Base-by-base conservation (phyloP, 805 yeast species). In the Candida quercuum region DNA sequence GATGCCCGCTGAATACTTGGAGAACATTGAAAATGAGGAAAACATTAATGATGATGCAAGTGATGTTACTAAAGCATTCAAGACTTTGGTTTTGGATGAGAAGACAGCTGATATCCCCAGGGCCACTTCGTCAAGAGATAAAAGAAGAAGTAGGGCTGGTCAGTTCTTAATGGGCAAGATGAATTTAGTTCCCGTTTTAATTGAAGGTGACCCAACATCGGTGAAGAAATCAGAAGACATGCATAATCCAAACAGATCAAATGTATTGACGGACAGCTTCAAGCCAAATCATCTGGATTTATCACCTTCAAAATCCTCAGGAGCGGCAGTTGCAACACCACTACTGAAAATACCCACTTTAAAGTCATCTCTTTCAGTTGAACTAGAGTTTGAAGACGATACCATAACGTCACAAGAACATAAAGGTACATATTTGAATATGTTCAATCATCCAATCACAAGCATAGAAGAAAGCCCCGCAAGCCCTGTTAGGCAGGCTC, bases 141-240 rank as follows among this genome's bases (percentile, higher is more conserved):
- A 47, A 33, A 45, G 57, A 37, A 47, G 47, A 41, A 52, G 55
- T 32, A 40, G 53, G 31, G 59, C 64, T 24, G 72, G 72, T 6
- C 66, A 67, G 15, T 47, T 58, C 24, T 49, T 67, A 12, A 49
- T 64, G 43, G 60, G 63, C n/a, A 66, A 63, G 36, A 58, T 67
- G 66, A 66, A 67, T 41, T 51, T 66, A 17, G 58, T 57, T 33
- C 68, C 72, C 0, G 56, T 65, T 2, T 45, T 64, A 28, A 52
- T 65, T 24, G 57, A 58, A 22, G 56, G 55, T 10, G 53, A 63
- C 23, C 62, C 64, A 40, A 46, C 54, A 5, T 55, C 60, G 1
- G 52, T 43, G 15, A 46, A 35, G 36, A 55, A 54, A 30, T 46
- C 47, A 5, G 45, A 45, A 9, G 50, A 46, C 1, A 13, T 35